Conservation (phyloP, 2,329 filamentous ascomycete species). For the Westerdykella ornata region DNA sequence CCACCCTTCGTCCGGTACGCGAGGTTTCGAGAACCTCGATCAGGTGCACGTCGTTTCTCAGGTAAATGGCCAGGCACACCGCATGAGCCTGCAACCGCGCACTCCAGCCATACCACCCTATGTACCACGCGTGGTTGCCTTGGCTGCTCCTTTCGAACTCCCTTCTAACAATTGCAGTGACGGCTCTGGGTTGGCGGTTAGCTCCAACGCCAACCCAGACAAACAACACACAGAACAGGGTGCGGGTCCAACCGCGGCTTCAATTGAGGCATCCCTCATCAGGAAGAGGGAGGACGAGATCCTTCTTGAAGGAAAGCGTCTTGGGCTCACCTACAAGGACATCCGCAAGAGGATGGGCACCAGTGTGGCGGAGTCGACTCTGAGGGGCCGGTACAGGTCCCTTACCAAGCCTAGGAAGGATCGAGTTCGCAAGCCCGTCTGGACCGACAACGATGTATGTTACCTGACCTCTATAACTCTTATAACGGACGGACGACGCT, state of each 20-base stretch:
- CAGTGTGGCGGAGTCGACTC: conserved; percentile 62
- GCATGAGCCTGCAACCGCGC: too few species aligned
- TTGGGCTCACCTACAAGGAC: conserved; percentile 58
- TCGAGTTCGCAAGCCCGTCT: conserved; percentile 60
- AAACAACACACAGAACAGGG: neutral
- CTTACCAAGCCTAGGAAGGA: conserved; percentile 58
- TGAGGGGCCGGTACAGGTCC: conserved; percentile 60
- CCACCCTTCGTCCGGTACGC: too few species aligned
- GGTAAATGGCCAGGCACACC: too few species aligned
- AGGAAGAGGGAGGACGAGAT: conserved; percentile 23
- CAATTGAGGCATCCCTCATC: neutral
- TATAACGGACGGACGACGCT: neutral
- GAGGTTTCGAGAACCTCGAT: too few species aligned
- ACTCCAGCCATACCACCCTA: too few species aligned
- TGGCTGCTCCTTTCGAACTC: too few species aligned
- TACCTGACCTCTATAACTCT: neutral
- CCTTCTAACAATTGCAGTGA: too few species aligned
- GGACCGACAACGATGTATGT: conserved; percentile 59
- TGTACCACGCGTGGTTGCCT: too few species aligned
- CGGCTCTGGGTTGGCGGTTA: too few species aligned
- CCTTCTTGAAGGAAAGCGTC: conserved; percentile 49
- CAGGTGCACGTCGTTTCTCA: too few species aligned
- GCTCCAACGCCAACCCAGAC: neutral
- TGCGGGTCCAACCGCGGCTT: neutral
- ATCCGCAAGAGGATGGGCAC: conserved; percentile 54